Evolutionary conservation across 148 eudicot species (phyloP).

Genomic region (Nyssa sinensis): DNA sequence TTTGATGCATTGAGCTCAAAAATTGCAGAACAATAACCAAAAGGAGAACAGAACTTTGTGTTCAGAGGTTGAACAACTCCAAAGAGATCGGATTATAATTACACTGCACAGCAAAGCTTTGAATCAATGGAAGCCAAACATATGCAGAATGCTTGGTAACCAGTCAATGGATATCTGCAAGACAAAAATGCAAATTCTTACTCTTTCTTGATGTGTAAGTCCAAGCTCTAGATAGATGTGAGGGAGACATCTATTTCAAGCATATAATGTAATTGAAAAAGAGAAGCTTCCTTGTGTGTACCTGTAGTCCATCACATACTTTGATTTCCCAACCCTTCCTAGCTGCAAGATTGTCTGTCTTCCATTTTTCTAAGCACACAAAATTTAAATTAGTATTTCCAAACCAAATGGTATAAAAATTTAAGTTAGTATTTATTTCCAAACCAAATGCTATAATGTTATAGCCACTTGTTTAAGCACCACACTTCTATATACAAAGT

Average conservation of each 20-base stretch:
- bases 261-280: too few species aligned
- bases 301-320: constrained; percentile 91
- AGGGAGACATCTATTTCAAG: too few species aligned
- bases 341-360: constrained; percentile 78
- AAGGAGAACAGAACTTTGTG: background rate
- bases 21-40: background rate
- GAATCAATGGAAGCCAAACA: constrained; percentile 91
- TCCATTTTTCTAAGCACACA: constrained; percentile 49
- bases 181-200: background rate
- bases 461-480: too few species aligned
- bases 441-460: too few species aligned
- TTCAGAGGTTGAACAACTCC: constrained; percentile 26
- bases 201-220: too few species aligned
- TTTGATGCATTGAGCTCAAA: background rate
- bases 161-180: constrained; percentile 84
- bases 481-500: too few species aligned
- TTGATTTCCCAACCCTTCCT: constrained; percentile 66
- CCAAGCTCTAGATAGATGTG: too few species aligned
- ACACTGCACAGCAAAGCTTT: constrained; percentile 85
- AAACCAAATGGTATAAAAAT: background rate
- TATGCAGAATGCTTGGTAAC: constrained; percentile 91
- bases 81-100: constrained; percentile 1
- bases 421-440: too few species aligned
- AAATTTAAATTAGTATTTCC: background rate
- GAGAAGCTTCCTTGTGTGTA: constrained; percentile 15